Evolutionary conservation across 352 stramenopile genomes (phyloP), one percentile per base, ranked within the genome.

Genomic region (Phytophthora fragariae): DNA sequence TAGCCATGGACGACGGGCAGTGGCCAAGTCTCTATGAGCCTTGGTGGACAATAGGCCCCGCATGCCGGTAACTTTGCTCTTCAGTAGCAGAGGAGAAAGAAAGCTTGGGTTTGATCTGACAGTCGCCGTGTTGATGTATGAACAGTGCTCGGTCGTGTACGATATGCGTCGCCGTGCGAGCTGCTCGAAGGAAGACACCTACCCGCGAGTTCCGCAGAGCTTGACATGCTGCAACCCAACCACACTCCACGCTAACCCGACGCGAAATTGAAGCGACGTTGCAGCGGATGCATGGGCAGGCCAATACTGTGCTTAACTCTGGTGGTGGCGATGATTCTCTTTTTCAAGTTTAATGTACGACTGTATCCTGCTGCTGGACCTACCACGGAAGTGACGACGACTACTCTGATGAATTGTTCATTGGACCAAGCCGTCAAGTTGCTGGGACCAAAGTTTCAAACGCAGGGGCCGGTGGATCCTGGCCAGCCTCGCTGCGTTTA

Each of bases 161-260:
- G 19, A 62, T 27, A 44, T 60, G 39, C 39, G 39, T 12, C 21
- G n/a, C 5, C 35, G 24, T 44, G 5, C 50, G 49, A 57, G 10
- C 49, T 50, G 10, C 29, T 1, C 37, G 2, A 33, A 66, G 35
- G 41, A 5, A 5, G 35, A 52, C 37, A 67, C 12, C 37, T 54
- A 37, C 2, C 1, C 33, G 10, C 64, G 59, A 24, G 11, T 35
- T 21, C 29, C 55, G 7, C 64, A 31, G 24, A 57, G 57, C 37
- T 60, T 24, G 11, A 50, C 59, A 9, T 72, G 57, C 37, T 72
- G 65, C 41, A 67, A 68, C 39, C 65, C 57, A 17, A 73, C 68
- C 24, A 70, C 61, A 2, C 29, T 66, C 15, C 68, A 75, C 11
- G 47, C 65, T n/a, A 70, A 75, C 39, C 61, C 55, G 55, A 21